Percentiles rank a stretch among this genome's conserved stretches.
phyloP scores from a whole-genome alignment of 78 protist genomes.

The Carpediemonas membranifera region DNA sequence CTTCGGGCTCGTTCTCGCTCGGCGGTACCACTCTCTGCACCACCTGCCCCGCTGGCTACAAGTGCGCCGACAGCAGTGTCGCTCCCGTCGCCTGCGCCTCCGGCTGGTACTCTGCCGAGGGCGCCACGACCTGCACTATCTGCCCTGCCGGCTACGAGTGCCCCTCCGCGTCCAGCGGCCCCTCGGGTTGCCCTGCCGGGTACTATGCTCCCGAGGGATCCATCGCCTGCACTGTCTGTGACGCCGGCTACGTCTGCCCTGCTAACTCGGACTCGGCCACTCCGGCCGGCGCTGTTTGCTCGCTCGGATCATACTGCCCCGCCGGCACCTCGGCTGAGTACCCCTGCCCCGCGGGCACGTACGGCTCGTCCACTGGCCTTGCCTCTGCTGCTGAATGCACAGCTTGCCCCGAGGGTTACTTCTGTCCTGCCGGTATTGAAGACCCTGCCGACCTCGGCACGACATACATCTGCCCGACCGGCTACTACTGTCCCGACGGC shows the following conservation, averaged over 20 bases:
- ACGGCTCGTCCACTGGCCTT: neutral
- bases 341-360: neutral
- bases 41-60: slow-evolving; percentile 8
- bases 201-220: neutral
- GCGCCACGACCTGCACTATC: neutral
- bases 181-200: neutral
- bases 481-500: no score
- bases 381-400: neutral
- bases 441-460: no score
- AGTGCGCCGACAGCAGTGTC: neutral
- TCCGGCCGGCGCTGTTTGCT: slow-evolving; percentile 3
- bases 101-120: neutral
- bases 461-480: no score
- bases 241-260: neutral
- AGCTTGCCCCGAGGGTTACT: slow-evolving; percentile 13
- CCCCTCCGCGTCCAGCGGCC: neutral
- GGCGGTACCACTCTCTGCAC: neutral
- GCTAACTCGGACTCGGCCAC: neutral
- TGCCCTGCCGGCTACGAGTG: neutral
- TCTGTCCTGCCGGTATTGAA: slow-evolving; percentile 25
- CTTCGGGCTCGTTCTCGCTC: neutral
- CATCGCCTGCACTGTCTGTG: neutral
- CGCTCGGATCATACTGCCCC: slow-evolving; percentile 37
- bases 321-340: neutral
- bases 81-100: neutral